These are phyloP conservation scores for Raddia distichophylla DNA, from an alignment of 176 grass and related monocot species.

Conservation along the genomic window DNA sequence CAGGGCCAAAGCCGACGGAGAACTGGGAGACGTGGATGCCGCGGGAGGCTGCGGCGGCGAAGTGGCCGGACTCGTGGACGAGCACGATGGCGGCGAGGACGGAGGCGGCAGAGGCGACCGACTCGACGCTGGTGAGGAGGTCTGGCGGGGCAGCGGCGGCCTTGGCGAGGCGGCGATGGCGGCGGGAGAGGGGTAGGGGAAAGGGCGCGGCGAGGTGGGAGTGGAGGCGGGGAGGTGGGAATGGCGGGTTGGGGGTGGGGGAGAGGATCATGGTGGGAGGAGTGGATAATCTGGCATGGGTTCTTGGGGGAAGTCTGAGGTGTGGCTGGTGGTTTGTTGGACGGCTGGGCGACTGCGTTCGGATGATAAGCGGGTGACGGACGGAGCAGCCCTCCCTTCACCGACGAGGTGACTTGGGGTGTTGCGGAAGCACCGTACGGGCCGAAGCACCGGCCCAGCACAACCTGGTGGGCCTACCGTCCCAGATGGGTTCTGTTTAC, in stretches of 20 bases:
- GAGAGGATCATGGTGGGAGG: conserved; percentile 40
- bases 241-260: conserved; percentile 29
- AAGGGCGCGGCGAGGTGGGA: conserved; percentile 22
- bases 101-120: conserved; percentile 72
- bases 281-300: conserved; percentile 52
- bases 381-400: background rate
- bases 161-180: conserved; percentile 26
- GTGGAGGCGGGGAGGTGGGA: background rate
- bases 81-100: conserved; percentile 88
- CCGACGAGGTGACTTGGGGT: no score
- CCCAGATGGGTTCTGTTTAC: no score
- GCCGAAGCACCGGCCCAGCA: no score
- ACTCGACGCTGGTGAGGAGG: conserved; percentile 58
- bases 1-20: conserved; percentile 85
- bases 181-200: conserved; percentile 20
- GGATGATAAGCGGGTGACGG: background rate
- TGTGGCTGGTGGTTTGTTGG: conserved; percentile 16
- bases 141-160: conserved; percentile 23
- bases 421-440: no score
- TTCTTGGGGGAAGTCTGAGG: conserved; percentile 44
- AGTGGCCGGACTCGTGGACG: conserved; percentile 90
- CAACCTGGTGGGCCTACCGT: no score
- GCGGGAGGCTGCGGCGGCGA: conserved; percentile 71
- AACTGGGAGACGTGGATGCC: conserved; percentile 96
- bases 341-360: background rate